Evolutionary conservation across 345 rosid genomes (phyloP).

Genomic region (Angophora floribunda): DNA sequence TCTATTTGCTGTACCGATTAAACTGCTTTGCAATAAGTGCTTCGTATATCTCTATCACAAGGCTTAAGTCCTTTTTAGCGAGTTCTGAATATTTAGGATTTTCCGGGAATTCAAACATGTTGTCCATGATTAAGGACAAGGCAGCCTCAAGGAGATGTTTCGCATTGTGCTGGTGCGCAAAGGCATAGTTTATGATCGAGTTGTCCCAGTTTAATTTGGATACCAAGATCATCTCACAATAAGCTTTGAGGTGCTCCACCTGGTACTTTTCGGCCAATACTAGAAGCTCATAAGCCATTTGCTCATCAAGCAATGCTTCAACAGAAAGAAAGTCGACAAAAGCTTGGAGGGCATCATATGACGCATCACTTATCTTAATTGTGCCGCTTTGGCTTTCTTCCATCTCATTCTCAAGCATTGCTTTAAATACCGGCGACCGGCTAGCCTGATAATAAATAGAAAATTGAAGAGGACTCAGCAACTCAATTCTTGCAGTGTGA

Average conservation of each 20-base stretch:
- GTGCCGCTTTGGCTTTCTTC: slow-evolving; percentile 69
- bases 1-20: too few species aligned
- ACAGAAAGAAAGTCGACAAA: slow-evolving; percentile 64
- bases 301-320: slow-evolving; percentile 69
- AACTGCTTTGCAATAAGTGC: slow-evolving; percentile 48
- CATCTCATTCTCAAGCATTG: slow-evolving; percentile 85
- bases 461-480: background rate
- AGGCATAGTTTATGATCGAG: slow-evolving; percentile 55
- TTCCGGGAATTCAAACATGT: slow-evolving; percentile 61
- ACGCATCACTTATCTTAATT: slow-evolving; percentile 51
- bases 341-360: slow-evolving; percentile 51
- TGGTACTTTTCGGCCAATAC: slow-evolving; percentile 69
- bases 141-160: slow-evolving; percentile 55
- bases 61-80: slow-evolving; percentile 58
- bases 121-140: slow-evolving; percentile 41
- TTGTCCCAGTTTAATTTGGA: slow-evolving; percentile 70
- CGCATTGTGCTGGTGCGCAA: slow-evolving; percentile 79
- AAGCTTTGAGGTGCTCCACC: slow-evolving; percentile 63
- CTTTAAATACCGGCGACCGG: slow-evolving; percentile 73
- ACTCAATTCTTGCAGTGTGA: background rate
- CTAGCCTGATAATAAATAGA: slow-evolving; percentile 24
- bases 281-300: slow-evolving; percentile 66
- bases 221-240: slow-evolving; percentile 62
- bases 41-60: slow-evolving; percentile 62
- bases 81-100: slow-evolving; percentile 58